Percentiles rank a stretch among this genome's conserved stretches.
phyloP scores from a whole-genome alignment of 371 early-diverging fungal species.

The Paraphysoderma sedebokerense region DNA sequence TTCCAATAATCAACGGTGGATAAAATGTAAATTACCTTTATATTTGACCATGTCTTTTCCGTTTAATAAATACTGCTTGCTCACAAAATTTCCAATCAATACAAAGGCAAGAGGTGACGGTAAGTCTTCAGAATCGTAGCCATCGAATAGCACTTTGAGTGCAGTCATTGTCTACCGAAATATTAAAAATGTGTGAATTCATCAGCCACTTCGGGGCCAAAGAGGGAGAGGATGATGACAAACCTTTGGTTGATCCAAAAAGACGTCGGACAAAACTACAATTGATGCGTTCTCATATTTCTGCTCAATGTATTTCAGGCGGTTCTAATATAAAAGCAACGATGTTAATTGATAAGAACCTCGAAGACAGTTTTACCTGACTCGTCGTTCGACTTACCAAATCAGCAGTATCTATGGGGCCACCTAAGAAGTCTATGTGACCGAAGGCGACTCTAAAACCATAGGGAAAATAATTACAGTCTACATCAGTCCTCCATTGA shows the following conservation, averaged over 20 bases:
- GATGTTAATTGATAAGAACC: neutral
- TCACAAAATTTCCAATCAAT: conserved; percentile 70
- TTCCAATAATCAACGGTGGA: neutral
- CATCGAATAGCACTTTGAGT: conserved; percentile 44
- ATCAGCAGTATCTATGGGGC: conserved; percentile 24
- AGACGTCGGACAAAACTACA: conserved; percentile 65
- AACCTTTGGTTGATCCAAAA: conserved; percentile 65
- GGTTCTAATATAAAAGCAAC: neutral
- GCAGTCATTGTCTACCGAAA: conserved; percentile 25
- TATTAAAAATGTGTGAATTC: no score
- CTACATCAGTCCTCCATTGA: no score
- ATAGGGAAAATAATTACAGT: no score
- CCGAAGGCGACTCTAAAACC: conserved; percentile 19
- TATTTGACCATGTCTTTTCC: conserved; percentile 28
- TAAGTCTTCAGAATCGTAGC: conserved; percentile 36
- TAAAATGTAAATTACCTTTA: conserved; percentile 10
- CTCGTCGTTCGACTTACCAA: conserved; percentile 12
- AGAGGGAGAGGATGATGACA: neutral
- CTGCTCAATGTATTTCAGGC: conserved; percentile 16
- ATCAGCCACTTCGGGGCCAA: no score
- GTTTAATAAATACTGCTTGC: conserved; percentile 41
- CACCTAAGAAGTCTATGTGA: conserved; percentile 37
- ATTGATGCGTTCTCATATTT: conserved; percentile 40
- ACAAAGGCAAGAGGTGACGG: conserved; percentile 63
- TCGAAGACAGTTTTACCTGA: no score